Evolutionary conservation across 2,329 filamentous ascomycete genomes (phyloP), one percentile per base, ranked within the genome.

Genomic region (Cyanodermella asteris): DNA sequence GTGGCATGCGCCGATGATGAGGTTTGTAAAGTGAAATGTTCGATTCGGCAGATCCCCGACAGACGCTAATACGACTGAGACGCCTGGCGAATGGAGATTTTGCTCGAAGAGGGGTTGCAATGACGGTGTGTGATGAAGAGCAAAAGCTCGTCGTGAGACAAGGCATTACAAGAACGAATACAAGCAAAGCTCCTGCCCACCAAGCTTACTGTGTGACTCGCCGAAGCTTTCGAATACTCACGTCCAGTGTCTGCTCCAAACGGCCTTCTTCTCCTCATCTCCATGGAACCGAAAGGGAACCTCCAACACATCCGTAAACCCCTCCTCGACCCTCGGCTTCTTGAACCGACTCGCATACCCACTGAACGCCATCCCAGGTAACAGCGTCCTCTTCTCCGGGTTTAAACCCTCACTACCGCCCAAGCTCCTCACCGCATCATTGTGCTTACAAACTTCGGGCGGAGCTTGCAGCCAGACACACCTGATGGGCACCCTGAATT

Each of bases 401-500:
- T 94, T 94, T 50, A 81, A 59, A 56, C 10, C 72, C 38, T 35
- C 47, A n/a, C n/a, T n/a, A 8, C 10, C 23, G 16, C 27, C 28
- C 35, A 82, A 53, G 2, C 80, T 67, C 31, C 87, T 65, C 24
- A 91, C 76, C 2, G 64, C 66, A 42, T 91, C 76, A 42, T 97
- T 97, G 51, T 97, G 87, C 44, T 81, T 69, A 45, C 64, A 68
- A 6, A 91, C 44, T 21, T 63, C 59, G 14, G 68, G 47, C 1
- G 70, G 57, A 8, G 80, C 73, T 25, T 71, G 74, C 52, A 97
- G 87, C 47, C 75, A 73, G 7, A 94, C 58, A 41, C 84, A 91
- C 23, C 84, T 73, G 37, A 91, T 74, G 3, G 76, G 72, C 3
- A 90, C 57, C 4, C 64, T 55, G 39, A 67, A 52, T 38, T 72